A percentile compares a stretch with the other conserved stretches of the same genome.
These are phyloP conservation scores for Chrysochromulina tobinii DNA, from an alignment of 78 protist genomes.

Conservation along the genomic window DNA sequence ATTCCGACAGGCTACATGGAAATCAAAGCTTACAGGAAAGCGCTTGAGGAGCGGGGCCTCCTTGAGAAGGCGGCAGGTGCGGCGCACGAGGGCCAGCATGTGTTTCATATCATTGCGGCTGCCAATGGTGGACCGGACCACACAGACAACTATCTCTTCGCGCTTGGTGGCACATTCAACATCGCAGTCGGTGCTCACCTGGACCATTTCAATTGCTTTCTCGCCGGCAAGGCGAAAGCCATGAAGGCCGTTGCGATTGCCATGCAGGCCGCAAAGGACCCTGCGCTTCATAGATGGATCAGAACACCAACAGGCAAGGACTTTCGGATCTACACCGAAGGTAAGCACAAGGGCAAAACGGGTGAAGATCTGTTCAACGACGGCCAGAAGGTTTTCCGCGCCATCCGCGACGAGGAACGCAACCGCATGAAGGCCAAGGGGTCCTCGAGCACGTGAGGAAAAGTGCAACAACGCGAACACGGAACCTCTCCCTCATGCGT, in stretches of 20 bases:
- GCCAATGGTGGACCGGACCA: neutral
- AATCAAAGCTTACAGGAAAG: neutral
- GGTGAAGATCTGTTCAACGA: too few relatives aligned
- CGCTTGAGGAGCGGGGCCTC: neutral
- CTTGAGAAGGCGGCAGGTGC: neutral
- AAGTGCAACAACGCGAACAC: too few relatives aligned
- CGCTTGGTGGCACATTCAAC: neutral
- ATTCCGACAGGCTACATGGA: neutral
- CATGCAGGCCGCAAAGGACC: neutral
- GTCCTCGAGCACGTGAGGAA: too few relatives aligned
- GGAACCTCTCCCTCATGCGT: too few relatives aligned
- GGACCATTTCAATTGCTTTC: neutral
- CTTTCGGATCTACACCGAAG: neutral
- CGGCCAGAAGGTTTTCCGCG: too few relatives aligned
- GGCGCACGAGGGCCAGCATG: neutral
- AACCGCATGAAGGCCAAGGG: too few relatives aligned
- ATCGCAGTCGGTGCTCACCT: neutral
- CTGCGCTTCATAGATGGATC: neutral
- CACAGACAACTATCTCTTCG: neutral
- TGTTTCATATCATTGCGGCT: neutral
- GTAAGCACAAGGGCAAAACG: neutral
- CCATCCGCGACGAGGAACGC: too few relatives aligned
- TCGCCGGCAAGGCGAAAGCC: neutral
- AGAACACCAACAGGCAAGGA: neutral
- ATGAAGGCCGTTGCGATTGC: neutral